phyloP scores from a whole-genome alignment of 139 green algal genomes.

The Asterochloris erici region DNA sequence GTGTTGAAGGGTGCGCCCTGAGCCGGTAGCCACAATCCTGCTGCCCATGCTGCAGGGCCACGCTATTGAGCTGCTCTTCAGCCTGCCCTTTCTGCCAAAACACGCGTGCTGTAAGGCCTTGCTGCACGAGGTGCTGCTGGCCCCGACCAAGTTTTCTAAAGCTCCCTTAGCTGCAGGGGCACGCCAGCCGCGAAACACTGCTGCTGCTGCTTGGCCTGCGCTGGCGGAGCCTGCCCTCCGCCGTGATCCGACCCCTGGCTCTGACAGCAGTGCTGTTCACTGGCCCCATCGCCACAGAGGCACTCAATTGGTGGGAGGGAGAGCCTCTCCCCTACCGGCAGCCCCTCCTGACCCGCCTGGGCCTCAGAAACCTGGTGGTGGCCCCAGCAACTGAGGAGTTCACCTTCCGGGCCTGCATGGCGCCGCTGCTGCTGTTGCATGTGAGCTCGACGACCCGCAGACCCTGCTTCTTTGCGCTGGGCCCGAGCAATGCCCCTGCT shows the following conservation, averaged over 20 bases:
- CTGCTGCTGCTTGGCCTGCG: conserved; percentile 39
- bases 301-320: background rate
- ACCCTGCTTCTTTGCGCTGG: background rate
- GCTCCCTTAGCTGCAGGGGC: background rate
- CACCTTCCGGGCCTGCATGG: conserved; percentile 75
- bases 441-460: conserved; percentile 19
- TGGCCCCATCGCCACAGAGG: conserved; percentile 31
- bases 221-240: conserved; percentile 2
- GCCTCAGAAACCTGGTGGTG: conserved; percentile 38
- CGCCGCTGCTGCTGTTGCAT: conserved; percentile 54
- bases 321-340: background rate
- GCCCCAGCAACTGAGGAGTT: conserved; percentile 80
- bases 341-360: background rate
- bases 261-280: conserved; percentile 46
- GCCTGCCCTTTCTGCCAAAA: too few species aligned
- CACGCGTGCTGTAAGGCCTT: too few species aligned
- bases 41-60: too few species aligned
- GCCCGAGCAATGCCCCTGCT: background rate
- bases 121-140: too few species aligned
- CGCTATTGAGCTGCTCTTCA: too few species aligned
- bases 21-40: too few species aligned
- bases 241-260: conserved; percentile 27
- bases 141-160: too few species aligned
- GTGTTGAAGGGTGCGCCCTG: too few species aligned
- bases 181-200: background rate